Percentiles rank a stretch among this genome's conserved stretches.
phyloP scores from a whole-genome alignment of 306 rosid species.

The Glycine tomentella region DNA sequence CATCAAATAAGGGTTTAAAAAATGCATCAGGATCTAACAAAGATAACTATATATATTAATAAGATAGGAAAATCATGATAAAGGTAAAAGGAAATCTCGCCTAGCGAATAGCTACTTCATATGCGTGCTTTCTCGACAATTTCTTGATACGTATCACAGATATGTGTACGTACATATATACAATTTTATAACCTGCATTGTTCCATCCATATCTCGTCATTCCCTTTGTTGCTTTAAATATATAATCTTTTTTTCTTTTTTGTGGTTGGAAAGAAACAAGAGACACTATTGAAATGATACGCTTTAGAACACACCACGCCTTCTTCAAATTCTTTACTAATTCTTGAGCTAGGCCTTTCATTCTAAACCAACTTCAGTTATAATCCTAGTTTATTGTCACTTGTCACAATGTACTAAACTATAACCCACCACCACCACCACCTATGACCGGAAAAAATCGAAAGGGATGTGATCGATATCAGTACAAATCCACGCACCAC shows the following conservation, averaged over 20 bases:
- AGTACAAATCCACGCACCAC: constrained; percentile 14
- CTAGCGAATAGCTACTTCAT: not conserved
- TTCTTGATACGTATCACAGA: not conserved
- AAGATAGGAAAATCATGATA: not conserved
- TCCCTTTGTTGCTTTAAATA: constrained; percentile 30
- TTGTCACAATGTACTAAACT: constrained; percentile 16
- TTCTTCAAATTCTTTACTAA: constrained; percentile 32
- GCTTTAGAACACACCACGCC: not conserved
- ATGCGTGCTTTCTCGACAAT: not conserved
- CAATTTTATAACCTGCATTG: not conserved
- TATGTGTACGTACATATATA: too few relatives aligned
- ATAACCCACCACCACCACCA: constrained; percentile 28
- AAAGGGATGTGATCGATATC: constrained; percentile 27
- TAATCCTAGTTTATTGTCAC: constrained; percentile 18
- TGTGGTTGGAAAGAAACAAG: constrained; percentile 30
- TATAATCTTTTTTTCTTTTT: not conserved
- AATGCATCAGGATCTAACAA: not conserved
- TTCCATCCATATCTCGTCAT: constrained; percentile 43
- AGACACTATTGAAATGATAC: not conserved
- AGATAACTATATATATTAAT: not conserved
- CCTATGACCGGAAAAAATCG: constrained; percentile 23
- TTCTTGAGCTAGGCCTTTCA: constrained; percentile 25
- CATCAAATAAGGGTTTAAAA: constrained; percentile 1
- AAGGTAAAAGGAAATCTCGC: constrained; percentile 19
- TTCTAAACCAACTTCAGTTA: constrained; percentile 15